Conservation (phyloP, 331 rosid species). For the Acacia concinna region DNA sequence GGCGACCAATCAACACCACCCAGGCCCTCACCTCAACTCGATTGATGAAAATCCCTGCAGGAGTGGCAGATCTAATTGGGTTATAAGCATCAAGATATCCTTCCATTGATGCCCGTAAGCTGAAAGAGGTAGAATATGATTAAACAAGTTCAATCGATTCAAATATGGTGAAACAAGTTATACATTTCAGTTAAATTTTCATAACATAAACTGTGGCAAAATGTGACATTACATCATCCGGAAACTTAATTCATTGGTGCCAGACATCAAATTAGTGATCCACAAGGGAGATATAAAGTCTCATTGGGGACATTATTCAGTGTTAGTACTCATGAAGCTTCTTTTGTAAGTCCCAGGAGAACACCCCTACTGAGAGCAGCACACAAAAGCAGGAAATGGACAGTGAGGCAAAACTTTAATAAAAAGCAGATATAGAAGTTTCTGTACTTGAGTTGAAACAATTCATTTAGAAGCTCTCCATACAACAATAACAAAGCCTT, state of each 20-base stretch:
- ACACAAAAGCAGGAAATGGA: background rate
- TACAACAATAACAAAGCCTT: no score
- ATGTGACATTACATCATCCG: background rate
- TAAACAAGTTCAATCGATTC: conserved; percentile 9
- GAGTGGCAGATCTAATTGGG: conserved; percentile 68
- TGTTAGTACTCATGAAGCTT: background rate
- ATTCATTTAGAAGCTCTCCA: background rate
- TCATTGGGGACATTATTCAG: background rate
- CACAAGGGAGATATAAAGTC: background rate
- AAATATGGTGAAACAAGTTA: conserved; percentile 8
- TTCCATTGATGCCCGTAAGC: conserved; percentile 92
- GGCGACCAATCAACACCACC: conserved; percentile 17
- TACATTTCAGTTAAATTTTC: background rate
- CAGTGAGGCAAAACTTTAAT: background rate
- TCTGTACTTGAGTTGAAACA: background rate
- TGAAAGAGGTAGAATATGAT: conserved; percentile 39
- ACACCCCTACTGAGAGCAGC: background rate
- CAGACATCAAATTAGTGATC: background rate
- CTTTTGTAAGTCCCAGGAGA: background rate
- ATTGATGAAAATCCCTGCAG: conserved; percentile 85
- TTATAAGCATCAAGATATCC: conserved; percentile 87
- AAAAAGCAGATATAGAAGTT: background rate
- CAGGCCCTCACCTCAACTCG: conserved; percentile 77
- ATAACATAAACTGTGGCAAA: background rate
- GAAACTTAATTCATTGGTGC: background rate